Conservation (phyloP, 768 basidiomycete species). For the Leccinellum rugosiceps region DNA sequence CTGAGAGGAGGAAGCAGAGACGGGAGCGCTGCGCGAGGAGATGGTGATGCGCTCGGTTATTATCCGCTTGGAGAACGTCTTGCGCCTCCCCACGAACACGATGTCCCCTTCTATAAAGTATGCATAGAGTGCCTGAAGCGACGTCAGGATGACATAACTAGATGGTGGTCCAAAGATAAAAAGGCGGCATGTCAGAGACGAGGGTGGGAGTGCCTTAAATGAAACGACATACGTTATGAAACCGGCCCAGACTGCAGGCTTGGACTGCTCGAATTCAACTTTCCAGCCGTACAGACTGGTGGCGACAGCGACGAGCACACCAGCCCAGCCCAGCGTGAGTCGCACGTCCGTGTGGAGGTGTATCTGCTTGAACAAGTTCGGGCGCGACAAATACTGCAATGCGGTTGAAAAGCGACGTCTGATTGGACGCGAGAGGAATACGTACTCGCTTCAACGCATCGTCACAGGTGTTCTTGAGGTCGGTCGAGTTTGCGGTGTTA, state of each 20-base stretch:
- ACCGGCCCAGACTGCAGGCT: slow-evolving; percentile 75
- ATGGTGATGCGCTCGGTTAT: slow-evolving; percentile 87
- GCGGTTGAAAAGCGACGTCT: background rate
- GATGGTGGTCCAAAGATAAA: slow-evolving; percentile 1
- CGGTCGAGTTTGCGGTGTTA: slow-evolving; percentile 54
- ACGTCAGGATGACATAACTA: slow-evolving; percentile 75
- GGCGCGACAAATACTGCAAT: slow-evolving; percentile 75
- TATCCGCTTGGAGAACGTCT: slow-evolving; percentile 89
- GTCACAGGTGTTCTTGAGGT: slow-evolving; percentile 74
- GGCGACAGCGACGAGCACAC: slow-evolving; percentile 75
- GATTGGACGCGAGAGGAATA: slow-evolving; percentile 3
- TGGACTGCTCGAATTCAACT: slow-evolving; percentile 85
- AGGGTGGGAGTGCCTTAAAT: slow-evolving; percentile 1
- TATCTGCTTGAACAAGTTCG: slow-evolving; percentile 81
- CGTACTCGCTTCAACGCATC: slow-evolving; percentile 87
- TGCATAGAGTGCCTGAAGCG: slow-evolving; percentile 74
- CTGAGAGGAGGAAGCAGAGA: slow-evolving; percentile 9
- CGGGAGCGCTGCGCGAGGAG: slow-evolving; percentile 63
- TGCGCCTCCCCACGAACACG: slow-evolving; percentile 86
- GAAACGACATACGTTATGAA: slow-evolving; percentile 62
- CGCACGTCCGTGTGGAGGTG: slow-evolving; percentile 87
- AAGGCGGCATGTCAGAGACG: slow-evolving; percentile 2
- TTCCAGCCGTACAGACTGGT: slow-evolving; percentile 86
- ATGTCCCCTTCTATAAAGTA: slow-evolving; percentile 82
- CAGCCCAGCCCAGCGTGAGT: slow-evolving; percentile 81